Base-by-base conservation (phyloP, 2,329 filamentous ascomycete genomes). In the Biscogniauxia sp. region DNA sequence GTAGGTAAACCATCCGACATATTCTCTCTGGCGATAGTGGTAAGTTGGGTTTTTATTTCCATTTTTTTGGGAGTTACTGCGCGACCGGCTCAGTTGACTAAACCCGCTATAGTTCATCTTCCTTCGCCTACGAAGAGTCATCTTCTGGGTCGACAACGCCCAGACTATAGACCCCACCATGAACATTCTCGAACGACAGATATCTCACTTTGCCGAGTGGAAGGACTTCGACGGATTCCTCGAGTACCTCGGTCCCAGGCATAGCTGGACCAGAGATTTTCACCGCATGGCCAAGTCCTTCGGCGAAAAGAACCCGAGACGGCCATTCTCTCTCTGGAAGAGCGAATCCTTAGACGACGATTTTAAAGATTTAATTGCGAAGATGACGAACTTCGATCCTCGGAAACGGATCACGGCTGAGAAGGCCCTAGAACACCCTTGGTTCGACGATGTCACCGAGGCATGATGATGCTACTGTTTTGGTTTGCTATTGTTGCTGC, bases 131-230 rank as follows among this genome's bases (percentile, higher is more conserved):
- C 75, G 76, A 64, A 71, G 70, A 55, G 72, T 80, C 54, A 74
- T 79, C 60, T 77, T 80, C 62, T 73, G 74, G 54, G 72, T 76
- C 57, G 71, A 69, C 59, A 74, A 65, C 60, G 75, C 66, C 58
- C 70, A 64, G 62, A 74, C 67, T 62, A 72, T 68, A 65, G 75
- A 77, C 51, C 71, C 70, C n/a, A 69, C 77, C 53, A 73, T 72
- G 51, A 70, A 76, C 63, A 75, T 82, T 41, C 67, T 82, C 49
- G 74, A 78, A 62, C 76, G 77, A 20, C 79, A 81, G 63, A 74
- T 82, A 15, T 82, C 79, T 2, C 79, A 78, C 64, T 82, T 82
- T 67, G 75, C 74, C 51, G 75, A 82, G 62, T 69, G 72, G 68
- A 69, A 79, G 4, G 73, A 75, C 49, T 72, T 80, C 49, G 70